Evolutionary conservation across 495 filamentous ascomycete species (phyloP), one percentile per base, ranked within the genome.

Genomic region (Penicillium samsonianum): DNA sequence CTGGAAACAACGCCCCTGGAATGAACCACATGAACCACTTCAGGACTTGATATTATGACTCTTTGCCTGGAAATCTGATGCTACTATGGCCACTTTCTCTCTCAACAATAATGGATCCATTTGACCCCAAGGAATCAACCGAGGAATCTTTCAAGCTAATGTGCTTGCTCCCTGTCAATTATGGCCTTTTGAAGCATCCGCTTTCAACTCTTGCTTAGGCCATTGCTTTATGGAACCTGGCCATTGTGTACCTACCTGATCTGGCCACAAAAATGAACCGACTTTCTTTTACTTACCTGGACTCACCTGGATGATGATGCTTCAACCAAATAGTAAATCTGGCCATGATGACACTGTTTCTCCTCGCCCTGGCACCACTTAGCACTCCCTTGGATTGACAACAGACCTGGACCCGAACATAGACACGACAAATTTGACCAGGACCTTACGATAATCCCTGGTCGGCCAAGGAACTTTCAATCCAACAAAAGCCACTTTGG

Each of bases 221-320:
- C 61, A 57, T 56, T 64, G 55, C 66, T 28, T 41, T 37, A 60
- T 54, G 56, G 65, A 63, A 43, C 44, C 49, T 28, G 53, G 47
- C 56, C 44, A 40, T 35, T 41, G 54, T 53, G 52, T 47, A 56
- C 38, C 38, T 45, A 47, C 33, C 42, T 50, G 38, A 47, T 37
- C 42, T 44, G 52, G 31, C 25, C 28, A 44, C 35, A 33, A 42
- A 41, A 52, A 23, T 49, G 38, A 59, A 20, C 20, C 2, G 25
- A 31, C 17, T 28, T 20, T 11, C 28, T 31, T 53, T 35, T 45
- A 19, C 19, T 48, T 40, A 23, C 30, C 53, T 53, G 57, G 61
- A 61, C 20, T 40, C 3, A 25, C 42, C 35, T 20, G 59, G 55
- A 64, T 53, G 3, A 59, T 54, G 41, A 58, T 61, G 16, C 22